Conservation (phyloP, 306 rosid genomes). For the Quillaja saponaria region DNA sequence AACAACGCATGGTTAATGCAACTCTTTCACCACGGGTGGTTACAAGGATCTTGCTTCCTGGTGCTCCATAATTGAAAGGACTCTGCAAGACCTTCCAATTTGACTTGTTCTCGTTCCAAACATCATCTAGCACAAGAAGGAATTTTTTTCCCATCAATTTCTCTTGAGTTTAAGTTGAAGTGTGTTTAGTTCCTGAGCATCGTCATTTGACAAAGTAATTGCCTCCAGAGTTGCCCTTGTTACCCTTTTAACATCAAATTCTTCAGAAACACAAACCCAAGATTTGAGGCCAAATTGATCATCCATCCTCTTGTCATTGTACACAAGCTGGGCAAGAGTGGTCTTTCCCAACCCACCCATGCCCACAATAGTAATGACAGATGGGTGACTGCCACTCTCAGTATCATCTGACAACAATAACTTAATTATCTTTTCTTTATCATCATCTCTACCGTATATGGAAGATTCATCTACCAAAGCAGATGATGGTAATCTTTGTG, state of each 20-base stretch:
- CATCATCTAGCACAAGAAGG: constrained; percentile 32
- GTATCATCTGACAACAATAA: neutral
- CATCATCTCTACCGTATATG: constrained; percentile 23
- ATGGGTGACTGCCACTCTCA: neutral
- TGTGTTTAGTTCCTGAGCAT: neutral
- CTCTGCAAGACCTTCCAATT: constrained; percentile 16
- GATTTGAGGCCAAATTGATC: neutral
- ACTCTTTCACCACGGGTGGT: constrained; percentile 30
- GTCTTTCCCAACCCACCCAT: constrained; percentile 26
- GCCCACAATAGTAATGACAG: constrained; percentile 14
- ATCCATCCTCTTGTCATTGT: constrained; percentile 11
- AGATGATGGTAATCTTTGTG: neutral
- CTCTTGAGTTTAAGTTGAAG: constrained; percentile 15
- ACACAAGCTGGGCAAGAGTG: constrained; percentile 5
- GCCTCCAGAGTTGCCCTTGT: constrained; percentile 15
- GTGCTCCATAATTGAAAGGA: constrained; percentile 24
- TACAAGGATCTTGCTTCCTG: constrained; percentile 28
- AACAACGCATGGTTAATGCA: constrained; percentile 9
- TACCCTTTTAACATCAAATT: constrained; percentile 6
- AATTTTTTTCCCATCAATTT: constrained; percentile 6
- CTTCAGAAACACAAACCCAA: constrained; percentile 21
- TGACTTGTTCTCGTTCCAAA: constrained; percentile 28
- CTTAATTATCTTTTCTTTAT: neutral
- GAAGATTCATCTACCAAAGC: neutral
- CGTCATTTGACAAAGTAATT: neutral